Percentiles rank a stretch among this genome's conserved stretches.
phyloP scores from a whole-genome alignment of 257 asterid species.

The Solanum pimpinellifolium region DNA sequence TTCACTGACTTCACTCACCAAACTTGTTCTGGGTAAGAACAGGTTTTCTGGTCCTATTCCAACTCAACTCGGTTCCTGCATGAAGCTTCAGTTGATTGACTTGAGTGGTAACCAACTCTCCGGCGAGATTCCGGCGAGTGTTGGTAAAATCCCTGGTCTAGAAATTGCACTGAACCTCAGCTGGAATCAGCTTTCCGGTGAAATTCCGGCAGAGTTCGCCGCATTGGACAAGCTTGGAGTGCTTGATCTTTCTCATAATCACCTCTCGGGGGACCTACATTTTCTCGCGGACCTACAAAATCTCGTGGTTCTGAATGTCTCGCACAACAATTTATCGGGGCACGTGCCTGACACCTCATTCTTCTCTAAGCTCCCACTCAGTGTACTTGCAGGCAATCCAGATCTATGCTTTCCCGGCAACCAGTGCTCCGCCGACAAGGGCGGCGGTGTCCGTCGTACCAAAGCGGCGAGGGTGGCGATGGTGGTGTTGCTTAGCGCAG shows the following conservation, averaged over 20 bases:
- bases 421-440: constrained; percentile 22
- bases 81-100: constrained; percentile 62
- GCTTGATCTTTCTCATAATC: constrained; percentile 68
- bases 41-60: constrained; percentile 54
- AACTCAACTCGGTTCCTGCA: constrained; percentile 47
- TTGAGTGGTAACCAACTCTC: constrained; percentile 50
- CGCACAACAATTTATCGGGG: constrained; percentile 65
- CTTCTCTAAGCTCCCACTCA: constrained; percentile 57
- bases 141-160: constrained; percentile 57
- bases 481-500: constrained; percentile 58
- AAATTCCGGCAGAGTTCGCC: constrained; percentile 49
- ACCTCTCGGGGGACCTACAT: constrained; percentile 62
- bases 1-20: constrained; percentile 54
- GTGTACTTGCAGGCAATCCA: constrained; percentile 46
- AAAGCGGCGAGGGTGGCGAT: constrained; percentile 57
- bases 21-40: constrained; percentile 51
- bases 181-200: constrained; percentile 56
- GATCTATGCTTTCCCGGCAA: constrained; percentile 44
- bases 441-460: constrained; percentile 14
- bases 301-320: constrained; percentile 63
- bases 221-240: constrained; percentile 56
- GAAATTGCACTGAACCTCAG: constrained; percentile 72
- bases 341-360: constrained; percentile 59
- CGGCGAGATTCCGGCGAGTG: constrained; percentile 45
- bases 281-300: constrained; percentile 44